Evolutionary conservation across 140 eudicot species (phyloP).

Genomic region (Erigeron philadelphicus): DNA sequence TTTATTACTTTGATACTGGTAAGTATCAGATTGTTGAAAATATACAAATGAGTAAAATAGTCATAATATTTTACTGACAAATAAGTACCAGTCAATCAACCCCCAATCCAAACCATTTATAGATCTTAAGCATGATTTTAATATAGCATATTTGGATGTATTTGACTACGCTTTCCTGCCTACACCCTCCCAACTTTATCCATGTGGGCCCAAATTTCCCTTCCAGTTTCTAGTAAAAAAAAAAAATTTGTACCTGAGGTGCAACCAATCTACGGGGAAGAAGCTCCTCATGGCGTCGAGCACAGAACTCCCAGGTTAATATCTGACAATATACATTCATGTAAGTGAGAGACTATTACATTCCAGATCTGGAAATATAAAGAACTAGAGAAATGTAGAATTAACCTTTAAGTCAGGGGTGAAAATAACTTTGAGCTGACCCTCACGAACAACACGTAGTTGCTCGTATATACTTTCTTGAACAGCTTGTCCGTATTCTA

Average conservation of each 20-base stretch:
- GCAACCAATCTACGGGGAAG: constrained; percentile 87
- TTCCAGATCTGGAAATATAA: background rate
- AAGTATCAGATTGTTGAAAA: too few species aligned
- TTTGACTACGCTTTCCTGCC: too few species aligned
- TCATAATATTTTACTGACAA: too few species aligned
- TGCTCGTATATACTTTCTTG: constrained; percentile 95
- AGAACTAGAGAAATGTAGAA: background rate
- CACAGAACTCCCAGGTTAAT: constrained; percentile 96
- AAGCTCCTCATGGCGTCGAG: constrained; percentile 88
- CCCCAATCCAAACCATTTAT: too few species aligned
- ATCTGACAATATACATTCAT: constrained; percentile 39
- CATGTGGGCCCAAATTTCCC: background rate
- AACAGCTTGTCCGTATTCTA: constrained; percentile 90
- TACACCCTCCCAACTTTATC: background rate
- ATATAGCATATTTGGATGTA: too few species aligned
- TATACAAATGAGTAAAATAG: too few species aligned
- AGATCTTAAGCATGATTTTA: too few species aligned
- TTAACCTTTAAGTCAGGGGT: constrained; percentile 79
- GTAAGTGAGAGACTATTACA: background rate
- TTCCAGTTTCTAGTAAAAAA: background rate
- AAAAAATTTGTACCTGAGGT: constrained; percentile 63
- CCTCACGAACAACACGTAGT: constrained; percentile 97
- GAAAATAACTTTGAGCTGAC: constrained; percentile 79
- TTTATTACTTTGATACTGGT: too few species aligned
- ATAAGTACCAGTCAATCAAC: too few species aligned